Evolutionary conservation across 2,329 filamentous ascomycete genomes (phyloP).

Genomic region (Ceratocystis colombiana): DNA sequence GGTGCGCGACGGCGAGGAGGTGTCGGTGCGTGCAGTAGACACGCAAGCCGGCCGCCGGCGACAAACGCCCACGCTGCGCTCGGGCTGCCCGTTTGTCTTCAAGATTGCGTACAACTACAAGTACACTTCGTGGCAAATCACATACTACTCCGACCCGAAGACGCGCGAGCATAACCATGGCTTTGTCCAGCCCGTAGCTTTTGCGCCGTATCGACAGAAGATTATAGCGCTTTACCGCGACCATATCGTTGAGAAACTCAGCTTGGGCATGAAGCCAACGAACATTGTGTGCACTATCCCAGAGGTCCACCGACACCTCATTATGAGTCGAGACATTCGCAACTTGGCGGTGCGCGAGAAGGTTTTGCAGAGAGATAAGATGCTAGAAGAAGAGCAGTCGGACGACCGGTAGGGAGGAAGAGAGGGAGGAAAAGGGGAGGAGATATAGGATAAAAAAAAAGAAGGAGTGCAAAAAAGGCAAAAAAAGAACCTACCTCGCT

Average conservation of each 20-base stretch:
- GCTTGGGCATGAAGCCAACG: not conserved
- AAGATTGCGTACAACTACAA: constrained; percentile 2
- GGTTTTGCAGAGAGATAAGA: not conserved
- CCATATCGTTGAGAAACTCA: not conserved
- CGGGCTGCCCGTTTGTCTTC: not conserved
- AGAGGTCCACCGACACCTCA: not conserved
- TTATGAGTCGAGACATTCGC: not conserved
- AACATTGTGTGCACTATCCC: not conserved
- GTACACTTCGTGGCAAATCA: not conserved
- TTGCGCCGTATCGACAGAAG: not conserved
- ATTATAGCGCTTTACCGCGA: not conserved
- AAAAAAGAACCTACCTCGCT: not conserved
- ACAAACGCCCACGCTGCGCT: not conserved
- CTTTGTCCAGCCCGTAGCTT: not conserved
- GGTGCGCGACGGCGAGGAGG: not conserved
- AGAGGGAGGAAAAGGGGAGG: not conserved
- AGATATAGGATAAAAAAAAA: not conserved
- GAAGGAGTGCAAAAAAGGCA: not conserved
- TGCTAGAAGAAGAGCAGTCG: not conserved
- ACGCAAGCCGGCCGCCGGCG: not conserved
- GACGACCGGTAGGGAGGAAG: not conserved
- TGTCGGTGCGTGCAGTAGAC: not conserved
- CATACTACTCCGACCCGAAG: not conserved
- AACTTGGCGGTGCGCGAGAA: constrained; percentile 1
- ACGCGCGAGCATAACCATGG: not conserved